Evolutionary conservation across 2,329 filamentous ascomycete genomes (phyloP), one percentile per base, ranked within the genome.

Genomic region (Coleophoma cylindrospora): DNA sequence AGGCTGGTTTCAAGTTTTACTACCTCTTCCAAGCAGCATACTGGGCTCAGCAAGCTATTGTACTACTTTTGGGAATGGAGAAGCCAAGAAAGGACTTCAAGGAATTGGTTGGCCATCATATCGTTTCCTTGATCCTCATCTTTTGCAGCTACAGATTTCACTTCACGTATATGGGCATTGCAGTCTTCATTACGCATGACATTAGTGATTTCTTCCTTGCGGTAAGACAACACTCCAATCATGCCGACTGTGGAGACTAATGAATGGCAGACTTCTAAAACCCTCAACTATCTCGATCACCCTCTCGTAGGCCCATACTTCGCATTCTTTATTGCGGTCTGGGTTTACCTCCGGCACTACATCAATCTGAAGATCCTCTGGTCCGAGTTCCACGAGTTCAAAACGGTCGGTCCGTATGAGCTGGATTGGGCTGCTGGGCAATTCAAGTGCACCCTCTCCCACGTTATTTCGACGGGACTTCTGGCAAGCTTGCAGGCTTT

Each of bases 181-280:
- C 90, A 17, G 90, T 97, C 34, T 97, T 96, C 70, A 90, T 94
- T 54, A 96, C 91, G 10, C 90, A 95, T 69, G 91, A 97, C 65
- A 88, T 96, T 54, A 91, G 86, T 53, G 91, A 96, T 68, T 96
- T 96, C 72, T 96, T 96, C 80, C 79, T 96, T 41, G 91, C 92
- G 36, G 88, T 91, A 80, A 71, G 85, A 71, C 27, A 27, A 27
- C 19, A 3, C 19, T 27, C 27, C 27, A 27, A 27, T 6, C 6
- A 27, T 27, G 9, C 27, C 4, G 27, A 10, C 27, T 27, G 9
- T 27, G 27, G 27, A 27, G 9, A 53, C 19, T 51, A 48, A 45
- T 33, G 6, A n/a, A 38, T 38, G 21, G 36, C 59, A 91, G 86
- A 94, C 89, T 2, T 95, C 90, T 54, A 96, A 96, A 73, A 81